Evolutionary conservation across 257 asterid species (phyloP).

Genomic region (Przewalskia tangutica): DNA sequence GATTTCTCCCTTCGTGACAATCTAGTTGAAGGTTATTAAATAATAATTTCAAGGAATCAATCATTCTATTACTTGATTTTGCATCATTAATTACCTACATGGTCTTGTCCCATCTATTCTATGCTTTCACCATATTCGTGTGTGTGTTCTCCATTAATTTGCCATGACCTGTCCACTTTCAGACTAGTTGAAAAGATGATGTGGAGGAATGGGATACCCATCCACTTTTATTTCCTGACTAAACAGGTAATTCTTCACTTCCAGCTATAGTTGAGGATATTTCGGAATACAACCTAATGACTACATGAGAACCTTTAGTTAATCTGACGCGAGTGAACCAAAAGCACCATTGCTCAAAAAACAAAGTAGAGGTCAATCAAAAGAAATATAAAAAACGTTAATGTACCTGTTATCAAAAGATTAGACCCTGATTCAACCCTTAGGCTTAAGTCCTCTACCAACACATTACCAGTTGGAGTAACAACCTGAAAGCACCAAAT

Average conservation of each 20-base stretch:
- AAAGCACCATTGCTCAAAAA: not conserved
- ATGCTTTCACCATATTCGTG: too few relatives aligned
- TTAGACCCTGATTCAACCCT: conserved; percentile 96
- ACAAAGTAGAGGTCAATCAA: not conserved
- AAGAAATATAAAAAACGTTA: conserved; percentile 5
- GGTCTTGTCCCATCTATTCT: too few relatives aligned
- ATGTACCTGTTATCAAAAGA: conserved; percentile 90
- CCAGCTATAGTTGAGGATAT: not conserved
- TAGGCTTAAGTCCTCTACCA: conserved; percentile 78
- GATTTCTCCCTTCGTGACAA: not conserved
- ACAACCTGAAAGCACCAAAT: conserved; percentile 58
- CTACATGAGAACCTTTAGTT: not conserved
- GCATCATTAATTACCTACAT: too few relatives aligned
- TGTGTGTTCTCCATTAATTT: not conserved
- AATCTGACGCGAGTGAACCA: not conserved
- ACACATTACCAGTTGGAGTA: conserved; percentile 91
- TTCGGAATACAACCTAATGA: not conserved
- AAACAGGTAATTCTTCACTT: not conserved
- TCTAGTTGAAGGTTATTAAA: not conserved
- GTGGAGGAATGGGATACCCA: not conserved
- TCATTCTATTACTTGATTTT: not conserved
- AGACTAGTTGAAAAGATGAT: not conserved
- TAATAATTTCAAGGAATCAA: not conserved
- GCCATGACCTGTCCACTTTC: not conserved
- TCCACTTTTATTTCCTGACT: not conserved